Base-by-base conservation (phyloP, 2,329 filamentous ascomycete species). In the Ascomycota sp. region DNA sequence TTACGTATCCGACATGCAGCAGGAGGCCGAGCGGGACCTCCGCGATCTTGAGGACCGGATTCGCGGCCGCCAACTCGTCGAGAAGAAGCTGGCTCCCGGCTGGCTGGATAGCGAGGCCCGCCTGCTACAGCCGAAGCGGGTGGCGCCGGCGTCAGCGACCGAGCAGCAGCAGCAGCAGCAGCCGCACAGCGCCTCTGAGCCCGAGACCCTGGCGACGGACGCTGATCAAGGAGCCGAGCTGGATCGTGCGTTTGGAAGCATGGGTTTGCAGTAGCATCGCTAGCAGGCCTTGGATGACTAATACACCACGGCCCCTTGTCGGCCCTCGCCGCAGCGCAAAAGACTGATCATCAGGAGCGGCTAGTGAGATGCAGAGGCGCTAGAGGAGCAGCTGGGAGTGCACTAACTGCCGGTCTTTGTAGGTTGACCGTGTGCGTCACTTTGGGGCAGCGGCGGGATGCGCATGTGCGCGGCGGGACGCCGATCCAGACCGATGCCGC, bases 1-100 rank as follows among this genome's bases (percentile, higher is more conserved):
- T 2, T 80, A 94, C 51, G 61, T 98, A 9, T 57, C 69, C 19
- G 69, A 71, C 39, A 62, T 80, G 38, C 65, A 75, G 38, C 60
- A 63, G 3, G 73, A 80, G 23, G 79, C 79, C 2, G 65, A 76
- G 36, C 56, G 59, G 23, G 68, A 75, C 31, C 59, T 94, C 32
- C 54, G 59, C 30, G 67, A 66, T 13, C 80, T 89, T 56, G 74
- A 89, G 40, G 69, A 75, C 35, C 61, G 56, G 29, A 69, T 78
- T 33, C 54, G 51, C 33, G 67, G 63, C 24, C 59, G 73, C 33
- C 78, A 85, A 37, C 55, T 85, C 36, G 75, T 75, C 4, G 78
- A 85, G 65, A 86, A 83, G 62, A 61, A 81, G 39, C 65, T 83
- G 12, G 80, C 80, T 8, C 80, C 79, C 0, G 79, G 80, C 1